Percentiles rank a stretch among this genome's conserved stretches.
Evolutionary conservation across 2,329 filamentous ascomycete genomes (phyloP).

Genomic region (Aspergillus pseudoterreus): DNA sequence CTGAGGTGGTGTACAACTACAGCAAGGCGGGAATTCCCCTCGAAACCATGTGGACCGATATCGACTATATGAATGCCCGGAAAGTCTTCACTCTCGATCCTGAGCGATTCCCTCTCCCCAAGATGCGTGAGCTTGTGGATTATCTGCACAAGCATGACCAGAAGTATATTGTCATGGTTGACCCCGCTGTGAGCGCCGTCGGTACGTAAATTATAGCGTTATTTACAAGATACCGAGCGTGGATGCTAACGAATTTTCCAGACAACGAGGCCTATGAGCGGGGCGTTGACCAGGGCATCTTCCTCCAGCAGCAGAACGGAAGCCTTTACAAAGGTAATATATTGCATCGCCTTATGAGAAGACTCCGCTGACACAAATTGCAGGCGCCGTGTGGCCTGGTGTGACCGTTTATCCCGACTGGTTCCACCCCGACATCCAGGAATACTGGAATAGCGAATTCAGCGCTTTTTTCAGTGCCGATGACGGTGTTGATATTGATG

Average conservation of each 20-base stretch:
- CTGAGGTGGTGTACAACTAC: conserved; percentile 43
- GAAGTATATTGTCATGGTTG: conserved; percentile 74
- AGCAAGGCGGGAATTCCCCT: conserved; percentile 40
- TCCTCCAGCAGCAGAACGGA: conserved; percentile 54
- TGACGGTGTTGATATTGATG: conserved; percentile 70
- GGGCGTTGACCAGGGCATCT: conserved; percentile 56
- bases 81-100: conserved; percentile 40
- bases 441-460: conserved; percentile 70
- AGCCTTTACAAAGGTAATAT: conserved; percentile 46
- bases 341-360: background rate
- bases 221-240: background rate
- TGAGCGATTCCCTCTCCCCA: conserved; percentile 34
- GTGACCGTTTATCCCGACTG: conserved; percentile 71
- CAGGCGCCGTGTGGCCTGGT: conserved; percentile 74
- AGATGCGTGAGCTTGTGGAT: conserved; percentile 62
- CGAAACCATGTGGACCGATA: conserved; percentile 46
- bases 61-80: conserved; percentile 40
- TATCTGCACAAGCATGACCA: conserved; percentile 65
- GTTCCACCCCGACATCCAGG: conserved; percentile 62
- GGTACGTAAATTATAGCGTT: conserved; percentile 17
- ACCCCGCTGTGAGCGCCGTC: conserved; percentile 47
- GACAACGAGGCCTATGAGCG: conserved; percentile 57
- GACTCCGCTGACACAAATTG: conserved; percentile 2
- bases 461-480: conserved; percentile 59
- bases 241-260: conserved; percentile 14